Conservation (phyloP, 2,329 filamentous ascomycete genomes). For the Epichloe aotearoae region DNA sequence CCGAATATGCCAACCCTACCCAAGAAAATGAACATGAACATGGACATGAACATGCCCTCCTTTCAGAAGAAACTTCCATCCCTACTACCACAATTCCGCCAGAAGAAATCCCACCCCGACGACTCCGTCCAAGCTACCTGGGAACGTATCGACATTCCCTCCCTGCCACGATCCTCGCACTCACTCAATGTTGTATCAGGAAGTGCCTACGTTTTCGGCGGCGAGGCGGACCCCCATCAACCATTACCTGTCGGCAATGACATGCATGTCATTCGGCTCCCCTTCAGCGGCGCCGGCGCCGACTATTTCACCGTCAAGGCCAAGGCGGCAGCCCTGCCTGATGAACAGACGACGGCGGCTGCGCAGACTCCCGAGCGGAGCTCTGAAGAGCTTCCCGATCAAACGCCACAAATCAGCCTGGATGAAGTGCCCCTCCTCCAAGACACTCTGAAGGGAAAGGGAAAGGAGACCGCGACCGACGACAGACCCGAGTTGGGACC, state of each 20-base stretch:
- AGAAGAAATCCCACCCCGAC: constrained; percentile 25
- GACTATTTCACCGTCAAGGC: constrained; percentile 47
- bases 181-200: constrained; percentile 46
- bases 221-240: constrained; percentile 52
- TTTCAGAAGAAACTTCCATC: constrained; percentile 2
- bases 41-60: constrained; percentile 3
- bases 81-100: constrained; percentile 7
- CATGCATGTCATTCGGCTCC: constrained; percentile 52
- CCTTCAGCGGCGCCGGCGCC: constrained; percentile 40
- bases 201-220: constrained; percentile 59
- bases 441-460: constrained; percentile 21
- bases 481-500: constrained; percentile 11
- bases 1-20: constrained; percentile 26
- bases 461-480: constrained; percentile 21
- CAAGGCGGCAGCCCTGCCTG: constrained; percentile 21
- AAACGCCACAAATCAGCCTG: constrained; percentile 20
- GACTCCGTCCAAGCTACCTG: constrained; percentile 33
- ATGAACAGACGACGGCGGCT: constrained; percentile 4
- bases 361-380: constrained; percentile 2
- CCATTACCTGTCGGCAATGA: constrained; percentile 51
- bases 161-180: constrained; percentile 62
- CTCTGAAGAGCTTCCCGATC: background rate
- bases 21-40: constrained; percentile 6
- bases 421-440: constrained; percentile 30
- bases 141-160: constrained; percentile 41